Base-by-base conservation (phyloP, 495 filamentous ascomycete species). In the Hyaloscypha variabilis region DNA sequence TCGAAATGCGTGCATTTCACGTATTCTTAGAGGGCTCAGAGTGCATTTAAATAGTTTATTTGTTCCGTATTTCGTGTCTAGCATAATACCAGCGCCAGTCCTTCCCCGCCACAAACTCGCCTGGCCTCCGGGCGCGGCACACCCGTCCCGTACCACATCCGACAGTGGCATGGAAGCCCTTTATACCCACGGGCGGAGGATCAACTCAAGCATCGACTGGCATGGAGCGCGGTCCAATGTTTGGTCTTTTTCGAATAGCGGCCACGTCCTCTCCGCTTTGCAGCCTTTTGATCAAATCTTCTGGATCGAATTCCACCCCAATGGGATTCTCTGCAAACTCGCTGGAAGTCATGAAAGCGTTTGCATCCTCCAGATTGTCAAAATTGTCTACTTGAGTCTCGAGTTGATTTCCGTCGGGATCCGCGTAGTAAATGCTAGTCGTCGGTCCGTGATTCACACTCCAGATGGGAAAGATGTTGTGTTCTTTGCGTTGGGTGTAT, bases 381-480 rank as follows among this genome's bases (percentile, higher is more conserved):
- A 81, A 79, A 42, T 74, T 77, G 60, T 82, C 79, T 2, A 80
- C 77, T 68, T 83, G 79, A 6, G 73, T 77, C 69, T 83, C 81
- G 50, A 83, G 59, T 51, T 54, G 30, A 66, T 83, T 83, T 10
- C 79, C 79, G 63, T 83, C 81, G 17, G 79, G 79, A 58, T 83
- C 81, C 28, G 66, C 65, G 63, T 82, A 81, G 64, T 81, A 83
- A 13, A 83, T 74, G 42, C 71, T 76, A 2, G 70, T 79, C 2
- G 76, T 81, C 0, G 71, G 67, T 2, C 79, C 81, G 53, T 83
- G 81, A 60, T 83, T 81, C 25, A 81, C 72, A 53, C 67, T 73
- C 77, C 76, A 80, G 14, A 67, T 25, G 1, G 80, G 80, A 39
- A 72, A 21, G 17, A 82, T 77, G 0, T 73, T 77, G 8, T 63